These are phyloP conservation scores for Cyberlindnera euphorbiiphila DNA, from an alignment of 805 yeast genomes.

Conservation along the genomic window DNA sequence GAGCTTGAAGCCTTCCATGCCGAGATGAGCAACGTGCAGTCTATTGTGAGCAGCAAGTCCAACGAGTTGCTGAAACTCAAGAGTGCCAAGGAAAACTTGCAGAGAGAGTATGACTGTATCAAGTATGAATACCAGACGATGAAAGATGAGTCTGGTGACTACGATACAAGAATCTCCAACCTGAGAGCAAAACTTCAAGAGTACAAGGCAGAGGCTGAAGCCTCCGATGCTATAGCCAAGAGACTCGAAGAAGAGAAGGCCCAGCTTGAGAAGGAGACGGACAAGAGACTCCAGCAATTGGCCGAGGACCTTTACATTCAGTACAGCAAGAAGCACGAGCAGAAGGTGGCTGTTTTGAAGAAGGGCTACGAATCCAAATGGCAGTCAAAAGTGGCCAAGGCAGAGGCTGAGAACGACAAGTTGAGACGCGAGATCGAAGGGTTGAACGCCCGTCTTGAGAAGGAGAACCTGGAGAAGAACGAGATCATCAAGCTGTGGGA, in stretches of 20 bases:
- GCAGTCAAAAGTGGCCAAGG: constrained; percentile 40
- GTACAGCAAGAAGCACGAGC: constrained; percentile 73
- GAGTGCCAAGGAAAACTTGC: constrained; percentile 25
- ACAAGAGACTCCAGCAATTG: constrained; percentile 52
- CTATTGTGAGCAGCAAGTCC: constrained; percentile 28
- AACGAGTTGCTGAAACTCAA: constrained; percentile 27
- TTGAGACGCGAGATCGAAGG: constrained; percentile 50
- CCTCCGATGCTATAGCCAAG: constrained; percentile 27
- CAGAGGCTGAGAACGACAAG: constrained; percentile 40
- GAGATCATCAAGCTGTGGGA: constrained; percentile 53
- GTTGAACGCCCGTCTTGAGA: constrained; percentile 42
- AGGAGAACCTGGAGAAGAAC: constrained; percentile 55
- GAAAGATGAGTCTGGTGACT: constrained; percentile 24
- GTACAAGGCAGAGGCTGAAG: constrained; percentile 18
- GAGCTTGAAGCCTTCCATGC: constrained; percentile 35
- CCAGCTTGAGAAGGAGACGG: constrained; percentile 44
- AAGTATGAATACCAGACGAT: constrained; percentile 25
- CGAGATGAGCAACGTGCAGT: constrained; percentile 33
- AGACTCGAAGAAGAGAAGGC: constrained; percentile 33
- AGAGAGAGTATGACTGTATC: constrained; percentile 25
- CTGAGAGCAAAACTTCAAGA: constrained; percentile 19
- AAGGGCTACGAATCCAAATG: constrained; percentile 55
- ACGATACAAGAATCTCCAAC: constrained; percentile 25
- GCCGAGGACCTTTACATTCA: constrained; percentile 70
- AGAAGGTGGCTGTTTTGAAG: constrained; percentile 60